phyloP scores from a whole-genome alignment of 2,329 filamentous ascomycete genomes.

The Teratosphaeria zuluensis region DNA sequence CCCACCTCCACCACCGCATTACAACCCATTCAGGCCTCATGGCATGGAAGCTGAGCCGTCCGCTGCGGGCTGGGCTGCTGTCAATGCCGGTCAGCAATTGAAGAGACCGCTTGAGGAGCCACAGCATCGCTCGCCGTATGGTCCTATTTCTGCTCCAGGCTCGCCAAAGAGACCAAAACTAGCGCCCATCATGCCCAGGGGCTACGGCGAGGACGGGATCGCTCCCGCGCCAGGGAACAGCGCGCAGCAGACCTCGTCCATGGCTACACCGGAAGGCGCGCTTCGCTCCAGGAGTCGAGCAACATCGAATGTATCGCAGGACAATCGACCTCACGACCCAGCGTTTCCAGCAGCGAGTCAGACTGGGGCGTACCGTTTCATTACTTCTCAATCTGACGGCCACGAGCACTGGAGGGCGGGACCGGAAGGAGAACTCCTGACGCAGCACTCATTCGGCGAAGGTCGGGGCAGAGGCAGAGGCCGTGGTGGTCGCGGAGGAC shows the following conservation, averaged over 20 bases:
- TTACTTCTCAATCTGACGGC: conserved; percentile 23
- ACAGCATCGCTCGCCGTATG: conserved; percentile 21
- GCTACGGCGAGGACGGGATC: conserved; percentile 20
- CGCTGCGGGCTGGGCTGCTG: conserved; percentile 33
- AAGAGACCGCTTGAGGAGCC: conserved; percentile 32
- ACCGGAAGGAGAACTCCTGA: conserved; percentile 6
- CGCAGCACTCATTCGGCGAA: conserved; percentile 21
- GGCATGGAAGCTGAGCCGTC: conserved; percentile 12
- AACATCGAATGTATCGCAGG: conserved; percentile 21
- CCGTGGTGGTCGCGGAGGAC: conserved; percentile 22
- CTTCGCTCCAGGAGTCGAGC: conserved; percentile 21
- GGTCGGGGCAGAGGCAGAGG: conserved; percentile 18
- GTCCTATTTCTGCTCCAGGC: conserved; percentile 21
- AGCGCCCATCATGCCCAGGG: conserved; percentile 28
- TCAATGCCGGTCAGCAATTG: conserved; percentile 32
- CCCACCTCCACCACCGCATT: conserved; percentile 10
- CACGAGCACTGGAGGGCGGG: conserved; percentile 22
- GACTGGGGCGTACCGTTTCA: conserved; percentile 21
- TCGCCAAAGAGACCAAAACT: conserved; percentile 39
- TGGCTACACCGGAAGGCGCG: conserved; percentile 5
- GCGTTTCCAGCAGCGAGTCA: conserved; percentile 10
- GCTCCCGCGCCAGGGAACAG: conserved; percentile 5
- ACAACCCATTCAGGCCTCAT: conserved; percentile 11
- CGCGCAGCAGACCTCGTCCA: conserved; percentile 5
- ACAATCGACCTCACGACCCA: conserved; percentile 15